Conservation (phyloP, 495 filamentous ascomycete species). For the Aspergillus taichungensis region DNA sequence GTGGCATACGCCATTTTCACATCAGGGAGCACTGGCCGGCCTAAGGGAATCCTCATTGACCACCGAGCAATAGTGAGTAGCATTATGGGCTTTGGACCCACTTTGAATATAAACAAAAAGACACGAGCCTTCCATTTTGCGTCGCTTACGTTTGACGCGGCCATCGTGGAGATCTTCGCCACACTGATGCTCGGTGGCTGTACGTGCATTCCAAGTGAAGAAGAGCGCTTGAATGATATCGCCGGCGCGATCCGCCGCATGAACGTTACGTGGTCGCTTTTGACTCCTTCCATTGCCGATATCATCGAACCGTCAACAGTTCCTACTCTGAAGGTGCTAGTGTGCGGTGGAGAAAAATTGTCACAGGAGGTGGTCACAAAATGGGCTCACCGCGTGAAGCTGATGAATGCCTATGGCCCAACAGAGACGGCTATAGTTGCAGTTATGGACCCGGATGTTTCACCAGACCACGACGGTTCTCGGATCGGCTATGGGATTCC, state of each 20-base stretch:
- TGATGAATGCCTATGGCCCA: conserved; percentile 54
- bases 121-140: conserved; percentile 47
- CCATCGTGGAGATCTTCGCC: conserved; percentile 41
- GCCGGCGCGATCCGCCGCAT: conserved; percentile 39
- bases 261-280: conserved; percentile 40
- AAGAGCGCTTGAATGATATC: conserved; percentile 45
- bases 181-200: conserved; percentile 48
- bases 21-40: conserved; percentile 50
- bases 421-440: conserved; percentile 42
- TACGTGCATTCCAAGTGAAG: conserved; percentile 52
- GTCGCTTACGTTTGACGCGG: conserved; percentile 47
- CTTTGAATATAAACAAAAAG: conserved; percentile 19
- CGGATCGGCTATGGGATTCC: conserved; percentile 42
- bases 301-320: conserved; percentile 40
- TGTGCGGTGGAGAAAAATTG: conserved; percentile 40
- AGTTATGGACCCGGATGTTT: conserved; percentile 24
- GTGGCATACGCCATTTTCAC: conserved; percentile 38
- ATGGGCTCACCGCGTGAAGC: conserved; percentile 41
- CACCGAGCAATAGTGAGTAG: conserved; percentile 41
- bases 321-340: conserved; percentile 34
- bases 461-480: conserved; percentile 23
- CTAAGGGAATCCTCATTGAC: conserved; percentile 44
- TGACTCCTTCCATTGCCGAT: conserved; percentile 46
- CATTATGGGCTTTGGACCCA: conserved; percentile 30
- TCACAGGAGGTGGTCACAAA: conserved; percentile 41